phyloP scores from a whole-genome alignment of 2,329 filamentous ascomycete species.

The Alternaria sp. region DNA sequence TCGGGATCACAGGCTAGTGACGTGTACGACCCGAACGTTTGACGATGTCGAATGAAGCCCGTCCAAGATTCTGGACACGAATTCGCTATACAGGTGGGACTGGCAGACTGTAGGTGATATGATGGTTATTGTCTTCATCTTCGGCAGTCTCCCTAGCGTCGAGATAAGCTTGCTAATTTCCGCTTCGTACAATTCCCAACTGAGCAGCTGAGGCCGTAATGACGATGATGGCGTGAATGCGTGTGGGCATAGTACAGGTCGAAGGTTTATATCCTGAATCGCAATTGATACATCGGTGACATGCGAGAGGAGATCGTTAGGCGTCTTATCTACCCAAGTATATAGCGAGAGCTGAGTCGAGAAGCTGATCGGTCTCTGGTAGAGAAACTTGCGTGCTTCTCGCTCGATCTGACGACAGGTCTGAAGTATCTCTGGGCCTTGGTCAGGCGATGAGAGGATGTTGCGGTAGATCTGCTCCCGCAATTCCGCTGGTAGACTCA shows the following conservation, averaged over 20 bases:
- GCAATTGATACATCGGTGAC: neutral
- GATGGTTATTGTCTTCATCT: neutral
- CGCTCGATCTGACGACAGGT: constrained; percentile 35
- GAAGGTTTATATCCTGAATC: neutral
- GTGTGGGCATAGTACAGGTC: neutral
- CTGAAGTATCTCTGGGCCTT: constrained; percentile 28
- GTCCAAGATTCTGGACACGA: neutral
- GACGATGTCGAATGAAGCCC: fast-evolving
- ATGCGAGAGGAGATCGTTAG: neutral
- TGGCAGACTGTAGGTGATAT: neutral
- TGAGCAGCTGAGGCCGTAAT: neutral
- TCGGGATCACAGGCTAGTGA: neutral
- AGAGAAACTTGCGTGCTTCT: constrained; percentile 40
- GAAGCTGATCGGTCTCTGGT: constrained; percentile 36
- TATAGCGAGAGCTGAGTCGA: constrained; percentile 1
- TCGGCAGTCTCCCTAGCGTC: neutral
- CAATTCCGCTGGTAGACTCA: constrained; percentile 36
- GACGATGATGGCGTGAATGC: neutral
- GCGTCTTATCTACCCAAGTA: neutral
- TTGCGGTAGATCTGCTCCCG: constrained; percentile 38
- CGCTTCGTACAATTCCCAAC: neutral
- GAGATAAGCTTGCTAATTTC: neutral
- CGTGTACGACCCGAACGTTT: neutral
- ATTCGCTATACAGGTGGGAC: neutral
- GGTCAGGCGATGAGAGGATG: constrained; percentile 22